phyloP scores from a whole-genome alignment of 441 rosid genomes.

The Syzygium malaccense region DNA sequence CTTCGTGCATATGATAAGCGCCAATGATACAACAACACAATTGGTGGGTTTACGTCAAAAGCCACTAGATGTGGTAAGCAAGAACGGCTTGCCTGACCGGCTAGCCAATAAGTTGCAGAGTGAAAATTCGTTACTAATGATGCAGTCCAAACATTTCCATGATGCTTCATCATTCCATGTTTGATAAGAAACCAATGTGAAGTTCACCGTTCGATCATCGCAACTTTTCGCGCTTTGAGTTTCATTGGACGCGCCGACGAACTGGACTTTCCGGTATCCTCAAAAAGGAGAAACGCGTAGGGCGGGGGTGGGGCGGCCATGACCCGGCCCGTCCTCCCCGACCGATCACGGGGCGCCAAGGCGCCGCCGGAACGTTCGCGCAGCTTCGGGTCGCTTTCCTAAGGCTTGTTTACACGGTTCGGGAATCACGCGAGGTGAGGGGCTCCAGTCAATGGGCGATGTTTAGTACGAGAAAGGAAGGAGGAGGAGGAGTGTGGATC shows the following conservation, averaged over 20 bases:
- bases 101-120: no score
- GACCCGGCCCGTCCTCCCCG: background rate
- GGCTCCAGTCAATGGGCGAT: background rate
- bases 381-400: no score
- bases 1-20: background rate
- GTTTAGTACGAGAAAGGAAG: background rate
- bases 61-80: accelerated
- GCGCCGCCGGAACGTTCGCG: background rate
- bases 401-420: no score
- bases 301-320: no score
- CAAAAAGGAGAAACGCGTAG: background rate
- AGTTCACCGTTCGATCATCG: background rate
- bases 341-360: background rate
- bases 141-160: no score
- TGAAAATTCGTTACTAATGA: no score
- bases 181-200: no score
- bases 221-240: background rate
- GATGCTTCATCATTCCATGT: no score
- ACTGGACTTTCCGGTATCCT: background rate
- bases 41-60: background rate
- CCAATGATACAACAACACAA: background rate
- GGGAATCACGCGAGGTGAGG: background rate
- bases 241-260: background rate
- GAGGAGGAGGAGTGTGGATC: background rate
- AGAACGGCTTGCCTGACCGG: background rate